A percentile compares a stretch with the other conserved stretches of the same genome.
These are phyloP conservation scores for Capsicum baccatum DNA, from an alignment of 257 asterid genomes.

Conservation along the genomic window DNA sequence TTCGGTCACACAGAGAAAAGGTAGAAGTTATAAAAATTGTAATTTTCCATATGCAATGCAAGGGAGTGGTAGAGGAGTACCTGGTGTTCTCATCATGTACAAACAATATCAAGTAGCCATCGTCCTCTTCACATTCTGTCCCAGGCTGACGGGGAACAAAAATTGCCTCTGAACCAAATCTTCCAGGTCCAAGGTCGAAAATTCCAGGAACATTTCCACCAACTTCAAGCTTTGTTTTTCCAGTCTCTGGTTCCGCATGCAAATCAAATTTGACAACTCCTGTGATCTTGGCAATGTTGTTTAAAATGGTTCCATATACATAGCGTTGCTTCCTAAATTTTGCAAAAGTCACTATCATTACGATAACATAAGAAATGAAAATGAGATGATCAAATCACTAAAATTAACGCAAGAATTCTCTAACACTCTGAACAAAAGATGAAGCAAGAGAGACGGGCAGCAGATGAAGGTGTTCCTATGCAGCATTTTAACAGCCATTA, in stretches of 20 bases:
- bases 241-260: slow-evolving; percentile 76
- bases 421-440: background rate
- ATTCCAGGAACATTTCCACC: slow-evolving; percentile 89
- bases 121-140: slow-evolving; percentile 83
- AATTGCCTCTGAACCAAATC: slow-evolving; percentile 94
- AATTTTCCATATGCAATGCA: background rate
- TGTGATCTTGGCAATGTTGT: slow-evolving; percentile 77
- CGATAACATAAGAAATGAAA: background rate
- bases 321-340: slow-evolving; percentile 80
- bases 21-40: background rate
- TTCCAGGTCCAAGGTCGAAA: slow-evolving; percentile 85
- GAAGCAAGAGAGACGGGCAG: background rate
- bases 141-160: slow-evolving; percentile 86
- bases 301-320: slow-evolving; percentile 82
- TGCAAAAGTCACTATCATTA: slow-evolving; percentile 11
- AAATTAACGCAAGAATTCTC: slow-evolving; percentile 19
- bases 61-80: slow-evolving; percentile 47
- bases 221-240: slow-evolving; percentile 82
- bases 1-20: background rate
- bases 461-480: background rate
- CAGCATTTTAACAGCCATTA: background rate
- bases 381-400: slow-evolving; percentile 14
- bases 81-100: slow-evolving; percentile 87
- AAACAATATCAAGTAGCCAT: slow-evolving; percentile 95
- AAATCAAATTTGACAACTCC: slow-evolving; percentile 91